Conservation (phyloP, 495 filamentous ascomycete species). For the Hypoxylon perforatum region DNA sequence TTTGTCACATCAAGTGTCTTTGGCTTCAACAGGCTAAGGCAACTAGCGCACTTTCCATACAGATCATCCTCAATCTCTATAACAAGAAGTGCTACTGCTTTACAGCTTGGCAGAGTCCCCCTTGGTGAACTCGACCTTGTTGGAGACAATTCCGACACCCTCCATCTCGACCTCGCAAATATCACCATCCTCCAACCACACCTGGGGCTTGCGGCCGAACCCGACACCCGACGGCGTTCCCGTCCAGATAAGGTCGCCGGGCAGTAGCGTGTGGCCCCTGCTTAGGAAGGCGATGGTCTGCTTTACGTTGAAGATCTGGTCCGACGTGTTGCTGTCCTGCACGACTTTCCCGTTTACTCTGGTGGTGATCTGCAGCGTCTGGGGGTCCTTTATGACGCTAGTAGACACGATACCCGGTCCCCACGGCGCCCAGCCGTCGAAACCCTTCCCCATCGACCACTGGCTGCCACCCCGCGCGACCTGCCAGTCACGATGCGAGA, state of each 20-base stretch:
- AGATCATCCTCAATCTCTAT: neutral
- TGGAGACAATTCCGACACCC: constrained; percentile 74
- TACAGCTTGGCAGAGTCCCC: constrained; percentile 64
- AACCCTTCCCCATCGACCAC: constrained; percentile 85
- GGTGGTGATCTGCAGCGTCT: constrained; percentile 72
- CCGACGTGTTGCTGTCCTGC: constrained; percentile 78
- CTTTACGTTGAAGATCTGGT: constrained; percentile 85
- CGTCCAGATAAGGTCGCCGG: constrained; percentile 86
- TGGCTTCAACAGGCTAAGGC: too few species aligned
- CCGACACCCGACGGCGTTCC: constrained; percentile 88
- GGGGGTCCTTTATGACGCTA: constrained; percentile 75
- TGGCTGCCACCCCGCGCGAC: constrained; percentile 81
- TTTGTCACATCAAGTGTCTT: too few species aligned
- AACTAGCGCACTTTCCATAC: neutral
- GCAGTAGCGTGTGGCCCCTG: constrained; percentile 79
- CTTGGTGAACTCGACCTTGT: constrained; percentile 76
- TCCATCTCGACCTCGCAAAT: constrained; percentile 80
- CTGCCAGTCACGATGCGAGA: constrained; percentile 88
- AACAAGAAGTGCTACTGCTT: neutral
- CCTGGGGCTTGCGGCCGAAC: constrained; percentile 75
- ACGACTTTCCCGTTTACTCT: constrained; percentile 77
- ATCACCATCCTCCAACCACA: constrained; percentile 86
- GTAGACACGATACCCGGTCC: constrained; percentile 82
- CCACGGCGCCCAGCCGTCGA: constrained; percentile 89
- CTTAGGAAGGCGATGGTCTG: constrained; percentile 80